phyloP scores from a whole-genome alignment of 768 basidiomycete genomes.

The Mycena venus region DNA sequence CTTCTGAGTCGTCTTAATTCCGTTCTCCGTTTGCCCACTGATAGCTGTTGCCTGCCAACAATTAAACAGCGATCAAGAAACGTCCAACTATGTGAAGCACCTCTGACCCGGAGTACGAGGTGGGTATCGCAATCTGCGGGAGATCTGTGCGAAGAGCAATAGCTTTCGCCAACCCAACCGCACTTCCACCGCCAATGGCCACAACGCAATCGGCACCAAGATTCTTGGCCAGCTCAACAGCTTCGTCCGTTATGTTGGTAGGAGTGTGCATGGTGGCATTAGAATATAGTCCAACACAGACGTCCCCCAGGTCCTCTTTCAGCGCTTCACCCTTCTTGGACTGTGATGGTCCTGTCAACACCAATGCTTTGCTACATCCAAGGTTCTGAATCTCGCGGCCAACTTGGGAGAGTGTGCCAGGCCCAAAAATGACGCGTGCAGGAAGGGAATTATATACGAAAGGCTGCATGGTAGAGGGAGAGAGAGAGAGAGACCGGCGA shows the following conservation, averaged over 20 bases:
- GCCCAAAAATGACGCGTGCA: constrained; percentile 54
- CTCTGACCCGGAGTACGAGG: constrained; percentile 56
- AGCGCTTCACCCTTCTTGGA: constrained; percentile 42
- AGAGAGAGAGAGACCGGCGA: neutral
- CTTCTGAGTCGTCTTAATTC: constrained; percentile 54
- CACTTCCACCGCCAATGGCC: constrained; percentile 53
- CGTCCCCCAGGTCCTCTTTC: constrained; percentile 29
- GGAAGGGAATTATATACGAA: constrained; percentile 55
- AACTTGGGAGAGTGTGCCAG: constrained; percentile 47
- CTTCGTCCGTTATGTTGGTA: constrained; percentile 50
- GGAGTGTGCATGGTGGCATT: constrained; percentile 60
- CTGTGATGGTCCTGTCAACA: constrained; percentile 52
- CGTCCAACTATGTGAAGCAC: constrained; percentile 22
- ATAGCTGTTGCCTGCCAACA: constrained; percentile 49
- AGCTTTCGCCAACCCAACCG: constrained; percentile 55
- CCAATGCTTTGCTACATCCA: constrained; percentile 47
- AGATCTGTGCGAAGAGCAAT: constrained; percentile 54
- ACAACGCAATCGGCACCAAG: constrained; percentile 52
- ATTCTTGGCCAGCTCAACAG: constrained; percentile 39
- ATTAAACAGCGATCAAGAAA: neutral
- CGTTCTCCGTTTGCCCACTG: constrained; percentile 55
- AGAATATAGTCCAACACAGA: constrained; percentile 49
- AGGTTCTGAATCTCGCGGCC: constrained; percentile 45
- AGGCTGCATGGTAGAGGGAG: constrained; percentile 41
- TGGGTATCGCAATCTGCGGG: constrained; percentile 56